These are phyloP conservation scores for Tulasnella sp. DNA, from an alignment of 768 basidiomycete species.

Conservation along the genomic window DNA sequence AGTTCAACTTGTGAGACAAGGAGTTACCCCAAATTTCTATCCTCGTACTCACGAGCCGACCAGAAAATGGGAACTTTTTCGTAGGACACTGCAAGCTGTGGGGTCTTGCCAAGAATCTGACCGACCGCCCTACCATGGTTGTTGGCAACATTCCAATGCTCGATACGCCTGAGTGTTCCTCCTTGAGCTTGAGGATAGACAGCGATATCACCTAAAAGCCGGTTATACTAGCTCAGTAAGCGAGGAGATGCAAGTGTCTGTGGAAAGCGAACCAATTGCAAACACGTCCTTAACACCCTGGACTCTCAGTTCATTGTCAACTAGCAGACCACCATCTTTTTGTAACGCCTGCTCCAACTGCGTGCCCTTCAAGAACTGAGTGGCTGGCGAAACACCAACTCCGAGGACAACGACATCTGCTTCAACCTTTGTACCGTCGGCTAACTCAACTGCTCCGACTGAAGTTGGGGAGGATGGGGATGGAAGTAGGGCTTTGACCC, in stretches of 20 bases:
- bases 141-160: slow-evolving; percentile 90
- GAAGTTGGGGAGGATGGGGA: slow-evolving; percentile 37
- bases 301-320: slow-evolving; percentile 62
- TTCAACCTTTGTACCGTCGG: slow-evolving; percentile 45
- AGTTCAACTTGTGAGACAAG: background rate
- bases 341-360: slow-evolving; percentile 43
- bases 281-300: slow-evolving; percentile 41
- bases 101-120: slow-evolving; percentile 46
- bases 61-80: slow-evolving; percentile 77
- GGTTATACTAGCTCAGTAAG: background rate
- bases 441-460: slow-evolving; percentile 53
- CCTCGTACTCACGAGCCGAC: slow-evolving; percentile 57
- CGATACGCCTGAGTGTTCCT: slow-evolving; percentile 48
- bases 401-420: slow-evolving; percentile 77
- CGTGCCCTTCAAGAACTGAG: slow-evolving; percentile 61
- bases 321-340: slow-evolving; percentile 61
- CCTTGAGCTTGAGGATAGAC: slow-evolving; percentile 49
- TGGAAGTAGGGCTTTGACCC: slow-evolving; percentile 54
- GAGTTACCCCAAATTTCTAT: slow-evolving; percentile 2
- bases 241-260: slow-evolving; percentile 1
- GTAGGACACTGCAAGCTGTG: slow-evolving; percentile 36
- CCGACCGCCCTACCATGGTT: slow-evolving; percentile 82
- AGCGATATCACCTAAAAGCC: slow-evolving; percentile 56
- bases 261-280: slow-evolving; percentile 45
- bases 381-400: slow-evolving; percentile 75